Evolutionary conservation across 2,329 filamentous ascomycete species (phyloP), one percentile per base, ranked within the genome.

Genomic region (Keithomyces neogunnii): DNA sequence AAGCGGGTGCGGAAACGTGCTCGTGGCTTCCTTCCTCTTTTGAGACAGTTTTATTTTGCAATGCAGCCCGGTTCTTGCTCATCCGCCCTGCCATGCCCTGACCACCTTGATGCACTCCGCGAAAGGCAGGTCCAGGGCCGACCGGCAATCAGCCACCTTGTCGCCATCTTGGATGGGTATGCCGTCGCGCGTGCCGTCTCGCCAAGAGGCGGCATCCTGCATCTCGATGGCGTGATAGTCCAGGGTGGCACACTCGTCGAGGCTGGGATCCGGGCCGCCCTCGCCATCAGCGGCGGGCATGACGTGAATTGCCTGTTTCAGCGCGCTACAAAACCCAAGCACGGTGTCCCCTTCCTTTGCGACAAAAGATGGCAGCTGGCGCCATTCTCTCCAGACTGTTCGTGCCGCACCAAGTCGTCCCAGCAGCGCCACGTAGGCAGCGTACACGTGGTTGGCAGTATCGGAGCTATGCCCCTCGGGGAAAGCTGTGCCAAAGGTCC

Each of bases 321-420:
- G n/a, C 1, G 59, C 55, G 28, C 38, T 28, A 26, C 47, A 36
- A 44, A 57, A 59, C 6, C 49, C 6, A 3, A 31, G 33, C 3
- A 31, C 51, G 32, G 59, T 28, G 7, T 31, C 39, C 13, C 50
- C 51, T 11, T 45, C 5, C 44, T 40, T 31, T 42, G 32, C 19
- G 31, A 48, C 19, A 31, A 5, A 2, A 32, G 56, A 56, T 26
- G 51, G 8, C 19, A 48, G 13, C 29, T 51, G 48, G 32, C 51
- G 60, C 59, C 62, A 62, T 56, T 68, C 66, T 45, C 61, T 62
- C 59, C 61, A 61, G 11, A 69, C 53, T 30, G 60, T 66, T 38
- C 63, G 55, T 7, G 59, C 52, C 5, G 65, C 64, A 6, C 66
- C 65, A 7, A 69, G 57, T 11, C 60, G 57, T 5, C 63, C 63